Percentiles rank a stretch among this genome's conserved stretches.
These are phyloP conservation scores for Santalum album DNA, from an alignment of 164 flowering plant genomes.

Conservation along the genomic window DNA sequence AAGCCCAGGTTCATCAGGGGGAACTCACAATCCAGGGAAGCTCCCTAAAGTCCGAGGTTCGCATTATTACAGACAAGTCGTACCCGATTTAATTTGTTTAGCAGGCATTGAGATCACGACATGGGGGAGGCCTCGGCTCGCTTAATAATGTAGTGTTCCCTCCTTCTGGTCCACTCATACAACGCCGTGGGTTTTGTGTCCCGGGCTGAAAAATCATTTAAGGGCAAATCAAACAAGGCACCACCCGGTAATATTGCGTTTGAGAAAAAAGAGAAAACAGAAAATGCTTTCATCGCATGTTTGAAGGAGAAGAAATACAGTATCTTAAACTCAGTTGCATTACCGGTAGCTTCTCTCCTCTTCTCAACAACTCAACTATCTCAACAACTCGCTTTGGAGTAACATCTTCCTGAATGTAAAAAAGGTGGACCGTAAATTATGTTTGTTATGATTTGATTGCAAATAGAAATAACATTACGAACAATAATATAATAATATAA, in stretches of 20 bases:
- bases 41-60: slow-evolving; percentile 20
- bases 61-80: slow-evolving; percentile 27
- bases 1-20: background rate
- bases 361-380: slow-evolving; percentile 80
- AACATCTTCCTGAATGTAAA: slow-evolving; percentile 73
- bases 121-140: slow-evolving; percentile 89
- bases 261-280: background rate
- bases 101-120: slow-evolving; percentile 97
- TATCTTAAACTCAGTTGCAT: slow-evolving; percentile 12
- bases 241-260: background rate
- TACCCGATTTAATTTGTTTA: slow-evolving; percentile 14
- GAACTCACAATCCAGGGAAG: slow-evolving; percentile 11
- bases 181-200: slow-evolving; percentile 78
- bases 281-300: background rate
- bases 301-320: background rate
- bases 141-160: slow-evolving; percentile 79
- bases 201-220: slow-evolving; percentile 54
- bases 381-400: slow-evolving; percentile 86
- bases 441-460: background rate
- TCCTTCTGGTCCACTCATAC: slow-evolving; percentile 82
- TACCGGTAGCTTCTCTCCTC: slow-evolving; percentile 90
- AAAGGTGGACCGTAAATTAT: slow-evolving; percentile 5
- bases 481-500: background rate
- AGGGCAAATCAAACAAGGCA: background rate
- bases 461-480: background rate